phyloP scores from a whole-genome alignment of 106 monocot genomes.

The Dactylorhiza incarnata region DNA sequence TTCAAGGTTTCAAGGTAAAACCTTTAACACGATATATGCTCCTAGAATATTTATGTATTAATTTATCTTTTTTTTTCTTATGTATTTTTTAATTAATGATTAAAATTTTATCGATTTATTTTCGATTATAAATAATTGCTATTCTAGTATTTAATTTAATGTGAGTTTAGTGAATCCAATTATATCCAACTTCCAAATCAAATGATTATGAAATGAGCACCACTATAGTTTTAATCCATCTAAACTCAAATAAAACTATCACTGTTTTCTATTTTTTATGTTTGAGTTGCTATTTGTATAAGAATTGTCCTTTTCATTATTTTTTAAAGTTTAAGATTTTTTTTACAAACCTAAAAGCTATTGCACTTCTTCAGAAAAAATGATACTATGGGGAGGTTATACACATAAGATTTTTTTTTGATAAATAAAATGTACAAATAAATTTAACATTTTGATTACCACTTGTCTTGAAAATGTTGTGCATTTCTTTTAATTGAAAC shows the following conservation, averaged over 20 bases:
- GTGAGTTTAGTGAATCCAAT: background rate
- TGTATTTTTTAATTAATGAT: background rate
- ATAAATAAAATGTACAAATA: background rate
- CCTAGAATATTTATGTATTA: background rate
- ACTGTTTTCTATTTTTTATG: too few species aligned
- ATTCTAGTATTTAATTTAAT: background rate
- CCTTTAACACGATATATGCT: background rate
- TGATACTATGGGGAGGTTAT: too few species aligned
- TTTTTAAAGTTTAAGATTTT: too few species aligned
- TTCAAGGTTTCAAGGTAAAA: constrained; percentile 59
- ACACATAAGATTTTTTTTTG: background rate
- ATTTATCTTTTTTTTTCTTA: background rate
- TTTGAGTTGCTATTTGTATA: too few species aligned
- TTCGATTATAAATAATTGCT: background rate
- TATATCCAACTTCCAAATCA: background rate
- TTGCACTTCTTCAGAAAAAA: too few species aligned
- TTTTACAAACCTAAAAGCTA: too few species aligned
- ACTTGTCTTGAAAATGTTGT: background rate
- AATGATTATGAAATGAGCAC: background rate
- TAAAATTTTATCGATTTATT: background rate
- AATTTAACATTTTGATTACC: background rate
- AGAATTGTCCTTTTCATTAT: too few species aligned
- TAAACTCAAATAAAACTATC: background rate
- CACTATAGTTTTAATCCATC: background rate
- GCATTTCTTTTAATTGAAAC: background rate